Evolutionary conservation across 1,139 yeast species (phyloP).

Genomic region (Taphrina flavorubra): DNA sequence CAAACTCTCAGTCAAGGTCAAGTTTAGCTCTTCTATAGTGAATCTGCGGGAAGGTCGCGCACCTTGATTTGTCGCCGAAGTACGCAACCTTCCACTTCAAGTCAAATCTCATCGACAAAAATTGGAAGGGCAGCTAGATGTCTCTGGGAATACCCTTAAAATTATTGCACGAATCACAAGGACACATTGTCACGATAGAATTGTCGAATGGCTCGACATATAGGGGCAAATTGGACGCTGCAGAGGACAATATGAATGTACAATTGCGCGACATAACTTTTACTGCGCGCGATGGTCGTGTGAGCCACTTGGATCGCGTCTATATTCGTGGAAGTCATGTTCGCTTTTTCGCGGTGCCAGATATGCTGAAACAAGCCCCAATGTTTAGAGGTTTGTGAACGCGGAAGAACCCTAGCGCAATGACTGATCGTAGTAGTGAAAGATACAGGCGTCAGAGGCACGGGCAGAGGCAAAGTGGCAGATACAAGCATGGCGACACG

Average conservation of each 20-base stretch:
- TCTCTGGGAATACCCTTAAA: conserved; percentile 79
- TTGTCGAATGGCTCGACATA: conserved; percentile 66
- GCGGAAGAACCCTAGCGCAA: neutral
- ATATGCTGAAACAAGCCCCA: conserved; percentile 60
- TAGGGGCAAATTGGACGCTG: conserved; percentile 44
- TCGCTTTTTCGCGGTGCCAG: conserved; percentile 84
- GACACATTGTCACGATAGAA: conserved; percentile 80
- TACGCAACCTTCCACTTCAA: too few relatives aligned
- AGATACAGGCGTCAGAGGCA: conserved; percentile 33
- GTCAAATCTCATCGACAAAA: too few relatives aligned
- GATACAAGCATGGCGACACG: conserved; percentile 37
- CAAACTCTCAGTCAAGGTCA: too few relatives aligned
- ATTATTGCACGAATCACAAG: conserved; percentile 81
- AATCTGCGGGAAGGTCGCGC: too few relatives aligned
- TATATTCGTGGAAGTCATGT: conserved; percentile 92
- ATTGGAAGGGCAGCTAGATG: conserved; percentile 1
- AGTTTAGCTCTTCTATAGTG: too few relatives aligned
- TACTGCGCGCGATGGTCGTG: conserved; percentile 76
- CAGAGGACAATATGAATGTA: conserved; percentile 91
- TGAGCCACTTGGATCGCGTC: conserved; percentile 79
- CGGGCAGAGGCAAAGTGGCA: conserved; percentile 38
- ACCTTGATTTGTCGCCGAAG: too few relatives aligned
- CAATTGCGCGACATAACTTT: conserved; percentile 82
- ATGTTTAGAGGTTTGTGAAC: conserved; percentile 37
- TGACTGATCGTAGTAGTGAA: conserved; percentile 13